Conservation (phyloP, 169 alveolate species). For the Ophryocystis elektroscirrha region DNA sequence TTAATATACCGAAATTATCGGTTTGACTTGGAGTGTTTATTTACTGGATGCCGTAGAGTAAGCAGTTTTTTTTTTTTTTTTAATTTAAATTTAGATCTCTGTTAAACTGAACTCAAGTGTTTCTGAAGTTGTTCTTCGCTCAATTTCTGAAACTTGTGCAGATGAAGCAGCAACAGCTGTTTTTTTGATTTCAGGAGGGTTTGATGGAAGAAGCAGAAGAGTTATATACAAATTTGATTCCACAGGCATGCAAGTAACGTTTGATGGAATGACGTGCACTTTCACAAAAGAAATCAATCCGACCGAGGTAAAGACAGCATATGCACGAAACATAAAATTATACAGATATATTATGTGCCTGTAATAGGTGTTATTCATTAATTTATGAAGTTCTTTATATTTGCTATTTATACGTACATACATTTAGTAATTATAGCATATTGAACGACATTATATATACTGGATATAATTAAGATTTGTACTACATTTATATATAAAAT, state of each 20-base stretch:
- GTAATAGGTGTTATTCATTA: not conserved
- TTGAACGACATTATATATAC: no score
- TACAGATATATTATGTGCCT: not conserved
- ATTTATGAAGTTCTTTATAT: not conserved
- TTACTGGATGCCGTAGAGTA: constrained; percentile 17
- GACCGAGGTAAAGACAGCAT: constrained; percentile 23
- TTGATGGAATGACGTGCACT: constrained; percentile 26
- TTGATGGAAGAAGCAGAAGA: constrained; percentile 21
- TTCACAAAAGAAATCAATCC: constrained; percentile 25
- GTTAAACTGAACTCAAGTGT: no score
- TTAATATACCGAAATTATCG: constrained; percentile 16
- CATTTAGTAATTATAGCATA: no score
- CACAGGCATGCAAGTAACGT: constrained; percentile 22
- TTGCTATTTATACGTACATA: not conserved
- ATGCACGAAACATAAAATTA: constrained; percentile 6
- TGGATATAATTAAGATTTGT: no score
- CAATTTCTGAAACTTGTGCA: no score
- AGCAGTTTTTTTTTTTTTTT: no score
- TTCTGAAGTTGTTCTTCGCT: no score
- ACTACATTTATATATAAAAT: no score
- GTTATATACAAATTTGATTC: constrained; percentile 22
- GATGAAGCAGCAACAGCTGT: constrained; percentile 4
- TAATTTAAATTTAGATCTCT: no score
- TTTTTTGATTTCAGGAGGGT: constrained; percentile 24
- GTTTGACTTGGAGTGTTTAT: constrained; percentile 17